Conservation (phyloP, 208 protist species). For the Trypanosoma cruzi region DNA sequence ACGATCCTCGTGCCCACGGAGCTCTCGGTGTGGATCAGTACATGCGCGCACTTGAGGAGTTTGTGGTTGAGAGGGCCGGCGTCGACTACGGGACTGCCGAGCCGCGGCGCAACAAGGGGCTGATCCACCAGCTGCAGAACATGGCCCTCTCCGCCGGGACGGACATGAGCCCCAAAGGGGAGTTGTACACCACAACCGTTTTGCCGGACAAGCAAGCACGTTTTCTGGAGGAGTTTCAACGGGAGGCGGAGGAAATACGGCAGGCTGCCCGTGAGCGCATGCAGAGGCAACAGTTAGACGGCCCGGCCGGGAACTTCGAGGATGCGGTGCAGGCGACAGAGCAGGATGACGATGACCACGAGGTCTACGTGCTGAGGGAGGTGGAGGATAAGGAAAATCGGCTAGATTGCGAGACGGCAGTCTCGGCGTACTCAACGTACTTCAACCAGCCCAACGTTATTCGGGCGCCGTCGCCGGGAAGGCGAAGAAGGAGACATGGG, state of each 20-base stretch:
- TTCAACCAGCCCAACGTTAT: constrained; percentile 92
- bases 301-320: neutral
- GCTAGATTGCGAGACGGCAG: constrained; percentile 85
- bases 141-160: constrained; percentile 55
- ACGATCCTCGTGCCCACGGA: constrained; percentile 80
- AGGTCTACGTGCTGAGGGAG: constrained; percentile 48
- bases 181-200: constrained; percentile 66
- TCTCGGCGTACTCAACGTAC: constrained; percentile 79
- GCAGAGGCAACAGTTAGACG: neutral
- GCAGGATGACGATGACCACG: constrained; percentile 36
- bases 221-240: constrained; percentile 66
- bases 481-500: constrained; percentile 25
- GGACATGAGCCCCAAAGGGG: constrained; percentile 48
- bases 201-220: constrained; percentile 72
- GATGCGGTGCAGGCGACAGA: constrained; percentile 14
- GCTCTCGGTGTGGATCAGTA: constrained; percentile 76
- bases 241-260: constrained; percentile 74
- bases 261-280: constrained; percentile 50
- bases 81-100: constrained; percentile 66
- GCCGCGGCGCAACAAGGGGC: constrained; percentile 77
- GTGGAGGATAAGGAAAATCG: constrained; percentile 39
- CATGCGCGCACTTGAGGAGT: constrained; percentile 79
- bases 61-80: constrained; percentile 72
- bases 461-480: constrained; percentile 33
- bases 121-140: constrained; percentile 76